These are phyloP conservation scores for Paulownia fortunei DNA, from an alignment of 257 asterid species.

Conservation along the genomic window DNA sequence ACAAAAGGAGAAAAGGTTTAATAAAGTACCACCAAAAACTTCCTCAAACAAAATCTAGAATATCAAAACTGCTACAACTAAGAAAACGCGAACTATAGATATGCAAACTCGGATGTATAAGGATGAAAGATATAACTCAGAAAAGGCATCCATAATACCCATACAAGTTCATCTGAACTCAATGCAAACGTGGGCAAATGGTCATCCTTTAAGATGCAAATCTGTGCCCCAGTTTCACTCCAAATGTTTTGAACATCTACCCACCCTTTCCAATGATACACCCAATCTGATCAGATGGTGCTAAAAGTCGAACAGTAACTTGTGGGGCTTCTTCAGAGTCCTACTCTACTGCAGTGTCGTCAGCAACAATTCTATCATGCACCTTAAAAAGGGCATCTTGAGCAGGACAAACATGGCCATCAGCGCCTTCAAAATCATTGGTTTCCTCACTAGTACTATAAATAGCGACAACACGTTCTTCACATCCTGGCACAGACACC, in stretches of 20 bases:
- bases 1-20: not conserved
- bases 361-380: conserved; percentile 80
- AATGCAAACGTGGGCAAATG: conserved; percentile 88
- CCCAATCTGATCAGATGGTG: conserved; percentile 96
- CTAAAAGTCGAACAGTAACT: conserved; percentile 74
- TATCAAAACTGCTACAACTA: not conserved
- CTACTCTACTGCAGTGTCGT: conserved; percentile 60
- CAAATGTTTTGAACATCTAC: conserved; percentile 84
- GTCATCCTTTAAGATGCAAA: conserved; percentile 86
- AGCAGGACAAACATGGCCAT: conserved; percentile 73
- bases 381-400: conserved; percentile 91
- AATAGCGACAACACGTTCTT: conserved; percentile 82
- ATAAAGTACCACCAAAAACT: not conserved
- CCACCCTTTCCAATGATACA: conserved; percentile 97
- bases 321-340: conserved; percentile 65
- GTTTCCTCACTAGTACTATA: conserved; percentile 81
- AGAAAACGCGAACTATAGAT: not conserved
- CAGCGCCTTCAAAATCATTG: conserved; percentile 67
- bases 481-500: conserved; percentile 87
- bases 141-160: conserved; percentile 51
- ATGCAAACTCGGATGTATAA: not conserved
- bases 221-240: conserved; percentile 87
- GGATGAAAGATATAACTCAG: not conserved
- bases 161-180: conserved; percentile 92
- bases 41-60: not conserved